Percentiles rank a stretch among this genome's conserved stretches.
phyloP scores from a whole-genome alignment of 352 stramenopile species.

The Albugo candida region DNA sequence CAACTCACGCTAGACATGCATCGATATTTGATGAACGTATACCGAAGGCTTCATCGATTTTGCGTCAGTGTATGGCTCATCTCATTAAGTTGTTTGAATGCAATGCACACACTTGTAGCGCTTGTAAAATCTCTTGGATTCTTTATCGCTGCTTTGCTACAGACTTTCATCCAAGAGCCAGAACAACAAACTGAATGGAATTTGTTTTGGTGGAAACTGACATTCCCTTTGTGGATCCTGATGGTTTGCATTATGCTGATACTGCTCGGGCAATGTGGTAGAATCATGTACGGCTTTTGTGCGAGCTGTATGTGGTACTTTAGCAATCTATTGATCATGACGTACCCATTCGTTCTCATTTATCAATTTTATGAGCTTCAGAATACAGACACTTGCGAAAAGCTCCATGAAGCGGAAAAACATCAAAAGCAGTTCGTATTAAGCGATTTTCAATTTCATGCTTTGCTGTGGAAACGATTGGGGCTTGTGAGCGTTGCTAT shows the following conservation, averaged over 20 bases:
- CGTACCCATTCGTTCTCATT: slow-evolving; percentile 54
- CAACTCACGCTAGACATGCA: too few relatives aligned
- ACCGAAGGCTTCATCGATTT: too few relatives aligned
- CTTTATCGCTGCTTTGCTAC: slow-evolving; percentile 20
- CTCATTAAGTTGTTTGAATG: too few relatives aligned
- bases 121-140: too few relatives aligned
- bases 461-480: slow-evolving; percentile 27
- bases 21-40: too few relatives aligned
- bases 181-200: slow-evolving; percentile 71
- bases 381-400: background rate
- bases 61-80: too few relatives aligned
- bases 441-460: too few relatives aligned
- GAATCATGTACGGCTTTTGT: slow-evolving; percentile 40
- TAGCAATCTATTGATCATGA: slow-evolving; percentile 43
- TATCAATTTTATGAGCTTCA: slow-evolving; percentile 38
- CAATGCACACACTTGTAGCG: too few relatives aligned
- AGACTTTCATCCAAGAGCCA: slow-evolving; percentile 46
- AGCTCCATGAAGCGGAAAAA: too few relatives aligned
- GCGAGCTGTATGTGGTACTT: slow-evolving; percentile 65
- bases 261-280: slow-evolving; percentile 37
- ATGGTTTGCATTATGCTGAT: slow-evolving; percentile 45
- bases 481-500: slow-evolving; percentile 24
- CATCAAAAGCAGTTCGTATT: too few relatives aligned
- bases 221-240: slow-evolving; percentile 62
- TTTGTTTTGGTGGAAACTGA: slow-evolving; percentile 55